Percentiles rank a stretch among this genome's conserved stretches.
phyloP scores from a whole-genome alignment of 163 green algal genomes.

The Coccomyxa subellipsoidea region DNA sequence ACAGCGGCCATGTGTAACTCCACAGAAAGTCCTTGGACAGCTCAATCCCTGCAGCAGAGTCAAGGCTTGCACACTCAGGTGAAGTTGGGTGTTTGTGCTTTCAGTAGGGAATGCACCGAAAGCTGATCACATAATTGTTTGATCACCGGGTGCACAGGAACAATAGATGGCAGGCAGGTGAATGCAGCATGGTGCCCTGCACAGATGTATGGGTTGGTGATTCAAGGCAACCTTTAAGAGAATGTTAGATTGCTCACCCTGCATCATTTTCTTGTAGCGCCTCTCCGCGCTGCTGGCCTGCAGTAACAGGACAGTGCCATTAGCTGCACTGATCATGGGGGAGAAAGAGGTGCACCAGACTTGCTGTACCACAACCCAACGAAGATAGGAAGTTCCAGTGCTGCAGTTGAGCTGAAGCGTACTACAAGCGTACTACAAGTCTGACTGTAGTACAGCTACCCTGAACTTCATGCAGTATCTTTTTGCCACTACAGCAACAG shows the following conservation, averaged over 20 bases:
- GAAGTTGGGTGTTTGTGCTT: too few relatives aligned
- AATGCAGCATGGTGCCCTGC: too few relatives aligned
- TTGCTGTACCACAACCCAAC: background rate
- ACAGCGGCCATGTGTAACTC: constrained; percentile 83
- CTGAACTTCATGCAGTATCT: background rate
- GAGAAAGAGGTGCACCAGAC: background rate
- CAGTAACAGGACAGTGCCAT: background rate
- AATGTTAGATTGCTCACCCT: constrained; percentile 69
- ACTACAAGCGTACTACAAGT: background rate
- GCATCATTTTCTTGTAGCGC: background rate
- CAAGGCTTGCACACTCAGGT: too few relatives aligned
- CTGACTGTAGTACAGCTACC: background rate
- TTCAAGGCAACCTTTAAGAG: constrained; percentile 30
- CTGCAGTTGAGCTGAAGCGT: background rate
- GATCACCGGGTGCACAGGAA: too few relatives aligned
- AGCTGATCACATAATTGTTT: too few relatives aligned
- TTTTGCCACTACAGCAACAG: background rate
- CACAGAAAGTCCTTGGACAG: constrained; percentile 95
- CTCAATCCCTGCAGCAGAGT: constrained; percentile 51
- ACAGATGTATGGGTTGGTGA: too few relatives aligned
- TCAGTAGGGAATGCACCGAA: too few relatives aligned
- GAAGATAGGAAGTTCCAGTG: background rate
- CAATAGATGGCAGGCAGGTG: too few relatives aligned
- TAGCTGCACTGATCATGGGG: background rate
- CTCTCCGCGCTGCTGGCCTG: constrained; percentile 7